phyloP scores from a whole-genome alignment of 2,329 filamentous ascomycete genomes.

The Pezicula neosporulosa region DNA sequence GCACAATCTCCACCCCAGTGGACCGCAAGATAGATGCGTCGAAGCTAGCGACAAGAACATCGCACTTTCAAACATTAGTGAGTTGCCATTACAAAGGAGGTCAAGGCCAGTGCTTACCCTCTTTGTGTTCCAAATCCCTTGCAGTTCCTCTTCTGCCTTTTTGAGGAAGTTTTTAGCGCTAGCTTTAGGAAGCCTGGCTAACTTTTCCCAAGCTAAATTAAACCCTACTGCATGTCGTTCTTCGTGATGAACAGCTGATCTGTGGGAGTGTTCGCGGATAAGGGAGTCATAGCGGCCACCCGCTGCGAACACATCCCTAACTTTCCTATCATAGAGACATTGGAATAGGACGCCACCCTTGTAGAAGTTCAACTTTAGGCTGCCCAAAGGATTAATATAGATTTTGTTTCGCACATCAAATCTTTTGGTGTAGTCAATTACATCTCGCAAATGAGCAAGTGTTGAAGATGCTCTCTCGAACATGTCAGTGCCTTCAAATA shows the following conservation, averaged over 20 bases:
- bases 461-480: constrained; percentile 73
- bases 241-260: constrained; percentile 56
- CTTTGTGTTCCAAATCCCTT: constrained; percentile 57
- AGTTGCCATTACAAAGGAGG: not conserved
- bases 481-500: constrained; percentile 61
- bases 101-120: constrained; percentile 51
- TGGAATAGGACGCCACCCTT: constrained; percentile 83
- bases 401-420: constrained; percentile 75
- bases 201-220: constrained; percentile 83
- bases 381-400: constrained; percentile 81
- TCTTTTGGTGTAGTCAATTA: constrained; percentile 72
- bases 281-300: constrained; percentile 90
- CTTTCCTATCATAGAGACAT: constrained; percentile 81
- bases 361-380: constrained; percentile 90
- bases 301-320: constrained; percentile 83
- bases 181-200: constrained; percentile 45
- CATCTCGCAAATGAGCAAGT: constrained; percentile 75
- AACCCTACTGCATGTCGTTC: constrained; percentile 87
- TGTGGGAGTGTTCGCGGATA: constrained; percentile 78
- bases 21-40: constrained; percentile 73
- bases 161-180: constrained; percentile 61
- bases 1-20: constrained; percentile 72
- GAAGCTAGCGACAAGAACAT: constrained; percentile 87
- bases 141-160: constrained; percentile 61
- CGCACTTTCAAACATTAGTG: constrained; percentile 54